Evolutionary conservation across 768 basidiomycete species (phyloP), one percentile per base, ranked within the genome.

Genomic region (Amanita muscaria): DNA sequence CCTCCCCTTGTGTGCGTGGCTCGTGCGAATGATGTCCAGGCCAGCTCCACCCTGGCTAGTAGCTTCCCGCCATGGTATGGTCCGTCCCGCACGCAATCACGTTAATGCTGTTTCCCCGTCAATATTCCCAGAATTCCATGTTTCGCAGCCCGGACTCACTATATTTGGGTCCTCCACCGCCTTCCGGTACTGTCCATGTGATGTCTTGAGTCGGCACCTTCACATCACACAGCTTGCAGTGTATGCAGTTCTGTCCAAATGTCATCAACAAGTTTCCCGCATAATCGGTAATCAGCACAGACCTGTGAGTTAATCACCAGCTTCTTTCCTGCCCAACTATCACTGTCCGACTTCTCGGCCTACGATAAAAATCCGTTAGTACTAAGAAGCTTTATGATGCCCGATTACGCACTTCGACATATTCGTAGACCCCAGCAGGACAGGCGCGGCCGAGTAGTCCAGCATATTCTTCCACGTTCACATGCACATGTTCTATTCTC

Each of bases 151-250:
- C 18, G 22, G 5, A 64, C 73, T 52, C 48, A 94, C 92, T 86
- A 59, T 96, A 98, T 62, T 94, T 94, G 29, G 93, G 94, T 41
- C 94, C 94, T 24, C 94, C 94, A 10, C 90, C 87, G 9, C 93
- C 94, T 64, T 98, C 92, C 0, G 96, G 96, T 0, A 96, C 91
- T 4, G 81, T 84, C 94, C 94, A 98, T 12, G 83, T 88, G 53
- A 99, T 96, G 61, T 97, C 94, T 59, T 96, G 89, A 2, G 90
- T 90, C 3, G 93, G 93, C 3, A 87, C 87, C 66, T 99, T 97
- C 67, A 99, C 81, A 49, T 92, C 90, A 60, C 94, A 99, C 33
- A 96, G 69, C 63, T 93, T 96, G 69, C 91, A 96, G 59, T 94
- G 88, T 27, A 89, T 88, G 57, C 88, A 89, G 55, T 90, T 89